phyloP scores from a whole-genome alignment of 106 monocot genomes.

The Agapanthus africanus region DNA sequence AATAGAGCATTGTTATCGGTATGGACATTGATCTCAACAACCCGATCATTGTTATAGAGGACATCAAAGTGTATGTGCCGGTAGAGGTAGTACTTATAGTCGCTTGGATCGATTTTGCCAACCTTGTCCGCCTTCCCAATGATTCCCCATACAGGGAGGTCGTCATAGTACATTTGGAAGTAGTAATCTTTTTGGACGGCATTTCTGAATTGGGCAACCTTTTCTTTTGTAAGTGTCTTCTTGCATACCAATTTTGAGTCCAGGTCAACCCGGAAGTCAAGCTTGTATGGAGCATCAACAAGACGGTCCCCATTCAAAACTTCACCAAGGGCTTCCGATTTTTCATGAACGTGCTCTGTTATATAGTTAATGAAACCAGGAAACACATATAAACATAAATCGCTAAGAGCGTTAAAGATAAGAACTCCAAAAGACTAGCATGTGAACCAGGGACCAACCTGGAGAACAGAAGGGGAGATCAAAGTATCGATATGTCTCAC shows the following conservation, averaged over 20 bases:
- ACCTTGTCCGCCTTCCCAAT: conserved; percentile 53
- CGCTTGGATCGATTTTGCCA: conserved; percentile 33
- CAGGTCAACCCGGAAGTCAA: conserved; percentile 39
- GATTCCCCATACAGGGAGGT: conserved; percentile 60
- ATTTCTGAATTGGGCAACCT: conserved; percentile 38
- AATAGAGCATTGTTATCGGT: conserved; percentile 33
- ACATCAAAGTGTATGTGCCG: conserved; percentile 42
- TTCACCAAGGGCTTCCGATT: conserved; percentile 50
- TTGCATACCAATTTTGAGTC: conserved; percentile 39
- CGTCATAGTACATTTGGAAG: conserved; percentile 69
- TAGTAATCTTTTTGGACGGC: conserved; percentile 50
- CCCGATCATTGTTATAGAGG: conserved; percentile 38
- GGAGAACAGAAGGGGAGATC: conserved; percentile 73
- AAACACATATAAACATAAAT: conserved; percentile 19
- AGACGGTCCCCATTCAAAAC: conserved; percentile 53
- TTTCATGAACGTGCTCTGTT: conserved; percentile 42
- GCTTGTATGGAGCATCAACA: conserved; percentile 60
- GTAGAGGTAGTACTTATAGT: conserved; percentile 47
- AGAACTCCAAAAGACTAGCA: not conserved
- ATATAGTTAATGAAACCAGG: not conserved
- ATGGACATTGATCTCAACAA: conserved; percentile 42
- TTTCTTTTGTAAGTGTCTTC: conserved; percentile 39
- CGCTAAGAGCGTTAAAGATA: not conserved
- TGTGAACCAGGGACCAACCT: conserved; percentile 24
- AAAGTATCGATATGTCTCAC: conserved; percentile 77